A percentile compares a stretch with the other conserved stretches of the same genome.
Conservation (phyloP, 2,329 filamentous ascomycete genomes). For the Pseudopyricularia cyperi region DNA sequence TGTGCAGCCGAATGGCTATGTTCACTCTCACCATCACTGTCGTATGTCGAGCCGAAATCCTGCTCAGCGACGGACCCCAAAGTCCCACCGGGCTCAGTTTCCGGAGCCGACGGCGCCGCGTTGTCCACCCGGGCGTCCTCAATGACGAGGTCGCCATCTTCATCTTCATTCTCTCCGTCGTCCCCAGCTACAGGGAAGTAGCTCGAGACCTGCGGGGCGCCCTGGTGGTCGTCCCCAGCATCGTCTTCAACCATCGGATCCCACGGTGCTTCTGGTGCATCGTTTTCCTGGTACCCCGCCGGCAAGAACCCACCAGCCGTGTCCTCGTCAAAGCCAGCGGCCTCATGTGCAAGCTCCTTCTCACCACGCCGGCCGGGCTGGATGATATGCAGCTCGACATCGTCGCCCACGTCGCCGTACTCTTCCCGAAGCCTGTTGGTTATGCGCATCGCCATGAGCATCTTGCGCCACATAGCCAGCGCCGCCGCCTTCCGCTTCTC, state of each 20-base stretch:
- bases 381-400: slow-evolving; percentile 30
- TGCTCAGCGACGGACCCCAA: neutral
- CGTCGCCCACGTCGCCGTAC: slow-evolving; percentile 51
- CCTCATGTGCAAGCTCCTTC: slow-evolving; percentile 11
- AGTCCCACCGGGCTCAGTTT: neutral
- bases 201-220: slow-evolving; percentile 17
- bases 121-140: slow-evolving; percentile 14
- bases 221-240: slow-evolving; percentile 11
- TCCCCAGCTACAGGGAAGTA: slow-evolving; percentile 34
- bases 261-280: slow-evolving; percentile 6
- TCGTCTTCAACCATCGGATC: slow-evolving; percentile 14
- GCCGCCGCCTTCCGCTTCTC: slow-evolving; percentile 67
- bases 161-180: slow-evolving; percentile 25
- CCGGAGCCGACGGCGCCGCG: neutral
- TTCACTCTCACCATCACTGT: neutral
- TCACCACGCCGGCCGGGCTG: slow-evolving; percentile 30
- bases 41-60: neutral
- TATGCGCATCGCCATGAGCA: slow-evolving; percentile 75
- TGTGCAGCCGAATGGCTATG: neutral
- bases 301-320: slow-evolving; percentile 50
- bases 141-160: slow-evolving; percentile 17
- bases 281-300: slow-evolving; percentile 39
- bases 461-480: slow-evolving; percentile 70
- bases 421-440: slow-evolving; percentile 63
- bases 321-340: slow-evolving; percentile 14